phyloP scores from a whole-genome alignment of 169 alveolate species.

The Babesia sp. region DNA sequence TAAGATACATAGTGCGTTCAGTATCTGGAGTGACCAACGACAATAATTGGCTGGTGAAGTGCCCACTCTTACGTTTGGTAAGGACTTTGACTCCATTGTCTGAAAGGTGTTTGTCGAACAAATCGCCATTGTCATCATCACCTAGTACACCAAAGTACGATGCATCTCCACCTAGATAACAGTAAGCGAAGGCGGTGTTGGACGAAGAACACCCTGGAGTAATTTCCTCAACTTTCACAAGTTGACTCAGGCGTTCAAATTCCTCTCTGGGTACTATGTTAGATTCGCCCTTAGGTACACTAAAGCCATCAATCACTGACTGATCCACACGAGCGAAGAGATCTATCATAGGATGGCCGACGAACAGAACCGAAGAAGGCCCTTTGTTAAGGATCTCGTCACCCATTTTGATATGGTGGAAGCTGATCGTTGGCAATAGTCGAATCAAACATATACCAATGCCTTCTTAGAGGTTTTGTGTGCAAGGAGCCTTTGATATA shows the following conservation, averaged over 20 bases:
- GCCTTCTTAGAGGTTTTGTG: no score
- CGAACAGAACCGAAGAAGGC: not conserved
- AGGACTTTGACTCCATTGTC: not conserved
- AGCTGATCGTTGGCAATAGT: not conserved
- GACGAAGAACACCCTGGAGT: conserved; percentile 16
- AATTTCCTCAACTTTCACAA: not conserved
- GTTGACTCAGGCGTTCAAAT: not conserved
- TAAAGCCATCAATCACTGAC: not conserved
- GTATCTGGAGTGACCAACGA: conserved; percentile 26
- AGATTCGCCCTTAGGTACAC: conserved; percentile 26
- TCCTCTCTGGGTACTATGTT: not conserved
- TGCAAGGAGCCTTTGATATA: no score
- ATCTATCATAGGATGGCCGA: conserved; percentile 25
- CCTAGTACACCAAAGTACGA: conserved; percentile 12
- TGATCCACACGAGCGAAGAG: conserved; percentile 2
- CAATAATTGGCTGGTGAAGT: conserved; percentile 4
- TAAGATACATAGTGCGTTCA: conserved; percentile 29
- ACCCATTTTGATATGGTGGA: not conserved
- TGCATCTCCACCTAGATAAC: conserved; percentile 14
- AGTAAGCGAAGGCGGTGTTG: conserved; percentile 9
- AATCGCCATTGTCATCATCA: not conserved
- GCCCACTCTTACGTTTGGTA: not conserved
- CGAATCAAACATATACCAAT: no score
- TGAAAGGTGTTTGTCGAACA: not conserved
- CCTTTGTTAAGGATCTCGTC: conserved; percentile 8